Percentiles rank a stretch among this genome's conserved stretches.
phyloP scores from a whole-genome alignment of 495 filamentous ascomycete species.

The Talaromyces proteolyticus region DNA sequence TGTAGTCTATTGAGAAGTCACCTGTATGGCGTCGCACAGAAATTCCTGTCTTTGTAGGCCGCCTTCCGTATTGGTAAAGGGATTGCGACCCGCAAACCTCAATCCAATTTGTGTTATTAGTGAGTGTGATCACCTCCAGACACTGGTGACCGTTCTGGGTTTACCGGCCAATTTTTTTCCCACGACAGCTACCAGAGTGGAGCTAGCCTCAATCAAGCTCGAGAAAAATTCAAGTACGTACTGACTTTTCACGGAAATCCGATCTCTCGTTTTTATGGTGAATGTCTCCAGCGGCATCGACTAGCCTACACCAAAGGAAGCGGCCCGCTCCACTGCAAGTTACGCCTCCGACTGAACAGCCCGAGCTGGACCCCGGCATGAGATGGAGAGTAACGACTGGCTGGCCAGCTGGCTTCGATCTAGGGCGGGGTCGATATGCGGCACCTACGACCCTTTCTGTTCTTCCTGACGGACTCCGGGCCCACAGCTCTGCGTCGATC shows the following conservation, averaged over 20 bases:
- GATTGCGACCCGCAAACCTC: neutral
- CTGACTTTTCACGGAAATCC: no score
- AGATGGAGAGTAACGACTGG: neutral
- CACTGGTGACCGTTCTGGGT: no score
- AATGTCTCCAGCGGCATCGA: neutral
- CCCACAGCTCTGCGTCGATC: neutral
- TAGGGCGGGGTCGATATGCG: neutral
- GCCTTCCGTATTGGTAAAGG: neutral
- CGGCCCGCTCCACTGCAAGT: neutral
- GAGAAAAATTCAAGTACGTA: no score
- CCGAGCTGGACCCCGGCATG: neutral
- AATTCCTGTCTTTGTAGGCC: no score
- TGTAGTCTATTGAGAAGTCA: no score
- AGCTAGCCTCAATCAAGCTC: no score
- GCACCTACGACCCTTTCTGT: neutral
- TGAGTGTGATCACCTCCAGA: no score
- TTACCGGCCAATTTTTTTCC: no score
- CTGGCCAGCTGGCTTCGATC: neutral
- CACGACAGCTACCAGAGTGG: no score
- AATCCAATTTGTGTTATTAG: neutral
- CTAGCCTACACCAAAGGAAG: neutral
- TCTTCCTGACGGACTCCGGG: neutral
- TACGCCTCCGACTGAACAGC: neutral
- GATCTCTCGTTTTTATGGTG: neutral
- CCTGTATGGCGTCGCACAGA: neutral